These are phyloP conservation scores for Lomentospora prolificans DNA, from an alignment of 2,329 filamentous ascomycete species.

Conservation along the genomic window DNA sequence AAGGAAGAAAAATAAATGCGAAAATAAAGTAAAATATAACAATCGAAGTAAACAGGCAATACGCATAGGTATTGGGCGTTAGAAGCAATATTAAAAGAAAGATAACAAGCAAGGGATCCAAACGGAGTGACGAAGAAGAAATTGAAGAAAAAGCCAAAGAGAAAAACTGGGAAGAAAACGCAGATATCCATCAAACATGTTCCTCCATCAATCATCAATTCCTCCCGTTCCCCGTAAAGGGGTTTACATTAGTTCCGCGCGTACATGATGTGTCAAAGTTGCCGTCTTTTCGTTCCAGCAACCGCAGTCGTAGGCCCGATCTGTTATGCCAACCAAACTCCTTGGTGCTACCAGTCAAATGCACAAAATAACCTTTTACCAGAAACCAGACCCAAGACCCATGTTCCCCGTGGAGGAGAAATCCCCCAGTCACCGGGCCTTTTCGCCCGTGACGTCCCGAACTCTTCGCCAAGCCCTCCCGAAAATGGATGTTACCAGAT, in stretches of 20 bases:
- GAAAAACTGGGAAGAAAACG: constrained; percentile 5
- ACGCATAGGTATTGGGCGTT: no score
- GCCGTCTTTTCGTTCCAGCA: not conserved
- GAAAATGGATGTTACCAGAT: not conserved
- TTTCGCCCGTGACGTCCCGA: no score
- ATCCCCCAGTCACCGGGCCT: no score
- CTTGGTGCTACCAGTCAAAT: not conserved
- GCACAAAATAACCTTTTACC: not conserved
- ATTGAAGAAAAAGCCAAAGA: constrained; percentile 11
- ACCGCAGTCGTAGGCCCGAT: not conserved
- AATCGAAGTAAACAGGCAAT: not conserved
- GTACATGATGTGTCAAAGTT: not conserved
- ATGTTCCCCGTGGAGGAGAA: no score
- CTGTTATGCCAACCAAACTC: not conserved
- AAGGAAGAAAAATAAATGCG: constrained; percentile 5
- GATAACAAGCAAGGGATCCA: constrained; percentile 6
- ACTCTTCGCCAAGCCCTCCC: no score
- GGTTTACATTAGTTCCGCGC: not conserved
- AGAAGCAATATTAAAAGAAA: constrained; percentile 3
- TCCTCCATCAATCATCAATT: not conserved
- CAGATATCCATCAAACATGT: not conserved
- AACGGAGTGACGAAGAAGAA: constrained; percentile 3
- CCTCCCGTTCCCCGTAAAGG: not conserved
- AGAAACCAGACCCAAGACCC: not conserved
- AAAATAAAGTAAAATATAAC: not conserved